Evolutionary conservation across 768 basidiomycete genomes (phyloP), one percentile per base, ranked within the genome.

Genomic region (Filobasidium floriforme): DNA sequence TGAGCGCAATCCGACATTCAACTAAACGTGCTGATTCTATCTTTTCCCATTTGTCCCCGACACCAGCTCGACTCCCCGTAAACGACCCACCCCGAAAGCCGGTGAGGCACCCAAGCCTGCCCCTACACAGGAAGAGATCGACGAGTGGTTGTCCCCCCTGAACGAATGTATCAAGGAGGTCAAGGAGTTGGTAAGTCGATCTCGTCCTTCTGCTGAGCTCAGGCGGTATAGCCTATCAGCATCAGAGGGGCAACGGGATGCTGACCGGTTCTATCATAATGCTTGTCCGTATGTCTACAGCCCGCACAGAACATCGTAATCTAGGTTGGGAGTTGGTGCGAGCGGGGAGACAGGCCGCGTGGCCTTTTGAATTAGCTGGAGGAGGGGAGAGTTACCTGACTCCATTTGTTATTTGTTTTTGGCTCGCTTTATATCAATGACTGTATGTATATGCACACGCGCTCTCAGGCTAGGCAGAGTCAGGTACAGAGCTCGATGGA

Each of bases 81-180:
- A 74, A 55, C 65, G 72, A 64, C 59, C 74, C 4, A 61, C 69
- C 46, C 72, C 76, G 7, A 76, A 76, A 66, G 73, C 72, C 44
- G 76, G 75, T 0, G 66, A 73, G 40, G 71, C 72, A 11, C 55
- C 70, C 40, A 73, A 74, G 61, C 63, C 73, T 12, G 72, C 68
- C 14, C 70, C 75, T 46, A 69, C 75, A 49, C 70, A 74, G 44
- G 89, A 90, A 68, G 73, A 74, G 60, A 72, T 77, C 44, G 87
- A 88, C 64, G 93, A 96, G 74, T 94, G 89, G 80, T 84, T 84
- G 76, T 89, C 90, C 73, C 79, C 89, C 67, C 92, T 93, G 79
- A 86, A 89, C 52, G 91, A 96, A 76, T 88, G 89, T 74, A 85
- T 83, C 73, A 82, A 83, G 75, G 94, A 97, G 81, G 89, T 97